phyloP scores from a whole-genome alignment of 495 filamentous ascomycete genomes.

The Xylaria grammica region DNA sequence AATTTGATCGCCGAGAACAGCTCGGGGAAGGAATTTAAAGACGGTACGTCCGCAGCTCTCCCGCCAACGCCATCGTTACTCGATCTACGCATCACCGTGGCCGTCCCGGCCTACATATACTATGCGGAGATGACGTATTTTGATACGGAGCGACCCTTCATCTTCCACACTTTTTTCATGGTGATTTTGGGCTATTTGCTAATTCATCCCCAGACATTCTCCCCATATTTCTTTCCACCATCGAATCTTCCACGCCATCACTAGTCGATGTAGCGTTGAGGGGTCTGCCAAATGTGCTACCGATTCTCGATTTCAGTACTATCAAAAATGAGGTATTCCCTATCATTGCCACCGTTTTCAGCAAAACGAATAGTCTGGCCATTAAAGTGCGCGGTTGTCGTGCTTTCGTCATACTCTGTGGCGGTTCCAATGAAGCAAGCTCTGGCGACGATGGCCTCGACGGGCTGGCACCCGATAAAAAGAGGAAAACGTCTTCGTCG shows the following conservation, averaged over 20 bases:
- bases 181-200: neutral
- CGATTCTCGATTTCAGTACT: constrained; percentile 90
- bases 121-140: no score
- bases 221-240: constrained; percentile 76
- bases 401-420: constrained; percentile 88
- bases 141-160: no score
- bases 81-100: neutral
- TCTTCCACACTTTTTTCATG: no score
- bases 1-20: constrained; percentile 75
- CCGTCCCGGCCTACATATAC: no score
- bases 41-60: constrained; percentile 58
- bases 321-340: constrained; percentile 96
- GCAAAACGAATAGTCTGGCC: constrained; percentile 85
- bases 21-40: constrained; percentile 91
- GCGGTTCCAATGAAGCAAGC: constrained; percentile 61
- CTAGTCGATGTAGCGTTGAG: constrained; percentile 84
- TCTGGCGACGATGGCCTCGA: constrained; percentile 71
- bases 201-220: constrained; percentile 67
- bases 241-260: constrained; percentile 87
- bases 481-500: constrained; percentile 65
- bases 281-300: constrained; percentile 73
- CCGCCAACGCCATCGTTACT: neutral
- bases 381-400: constrained; percentile 93
- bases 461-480: constrained; percentile 60
- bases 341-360: constrained; percentile 85